Percentiles rank a stretch among this genome's conserved stretches.
Evolutionary conservation across 2,329 filamentous ascomycete genomes (phyloP).

Genomic region (Ascochyta clinopodiicola): DNA sequence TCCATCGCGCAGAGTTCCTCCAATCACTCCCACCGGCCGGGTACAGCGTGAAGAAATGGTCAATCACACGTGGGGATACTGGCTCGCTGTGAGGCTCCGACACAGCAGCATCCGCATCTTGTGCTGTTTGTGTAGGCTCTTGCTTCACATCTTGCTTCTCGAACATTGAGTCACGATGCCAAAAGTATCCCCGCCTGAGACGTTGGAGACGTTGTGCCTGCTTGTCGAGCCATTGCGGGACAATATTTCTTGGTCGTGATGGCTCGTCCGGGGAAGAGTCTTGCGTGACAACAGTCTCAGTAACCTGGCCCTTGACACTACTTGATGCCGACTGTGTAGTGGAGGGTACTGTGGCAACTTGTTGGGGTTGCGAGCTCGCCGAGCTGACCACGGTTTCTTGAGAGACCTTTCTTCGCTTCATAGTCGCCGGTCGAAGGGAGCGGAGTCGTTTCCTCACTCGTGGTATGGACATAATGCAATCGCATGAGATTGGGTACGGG

Average conservation of each 20-base stretch:
- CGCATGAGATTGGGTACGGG: neutral
- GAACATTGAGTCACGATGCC: slow-evolving; percentile 5
- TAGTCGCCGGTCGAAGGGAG: neutral
- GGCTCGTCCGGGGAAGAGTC: neutral
- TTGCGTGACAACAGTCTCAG: neutral
- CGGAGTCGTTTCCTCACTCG: neutral
- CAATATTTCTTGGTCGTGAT: neutral
- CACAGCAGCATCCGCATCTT: neutral
- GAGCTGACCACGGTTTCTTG: neutral
- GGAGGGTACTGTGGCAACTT: neutral
- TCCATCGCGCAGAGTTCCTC: slow-evolving; percentile 8
- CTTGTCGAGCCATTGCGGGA: slow-evolving; percentile 1
- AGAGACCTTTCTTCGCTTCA: neutral
- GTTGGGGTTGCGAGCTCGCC: no score
- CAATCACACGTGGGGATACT: slow-evolving; percentile 1
- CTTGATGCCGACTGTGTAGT: neutral
- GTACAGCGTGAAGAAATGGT: slow-evolving; percentile 6
- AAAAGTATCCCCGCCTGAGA: neutral
- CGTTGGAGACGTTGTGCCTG: slow-evolving; percentile 1
- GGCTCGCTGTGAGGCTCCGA: neutral
- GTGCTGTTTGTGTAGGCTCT: neutral
- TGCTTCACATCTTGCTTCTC: neutral
- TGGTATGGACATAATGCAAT: slow-evolving; percentile 1
- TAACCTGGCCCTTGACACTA: neutral
- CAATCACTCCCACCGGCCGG: slow-evolving; percentile 7